phyloP scores from a whole-genome alignment of 352 stramenopile genomes.

The Blastocystis sp. region DNA sequence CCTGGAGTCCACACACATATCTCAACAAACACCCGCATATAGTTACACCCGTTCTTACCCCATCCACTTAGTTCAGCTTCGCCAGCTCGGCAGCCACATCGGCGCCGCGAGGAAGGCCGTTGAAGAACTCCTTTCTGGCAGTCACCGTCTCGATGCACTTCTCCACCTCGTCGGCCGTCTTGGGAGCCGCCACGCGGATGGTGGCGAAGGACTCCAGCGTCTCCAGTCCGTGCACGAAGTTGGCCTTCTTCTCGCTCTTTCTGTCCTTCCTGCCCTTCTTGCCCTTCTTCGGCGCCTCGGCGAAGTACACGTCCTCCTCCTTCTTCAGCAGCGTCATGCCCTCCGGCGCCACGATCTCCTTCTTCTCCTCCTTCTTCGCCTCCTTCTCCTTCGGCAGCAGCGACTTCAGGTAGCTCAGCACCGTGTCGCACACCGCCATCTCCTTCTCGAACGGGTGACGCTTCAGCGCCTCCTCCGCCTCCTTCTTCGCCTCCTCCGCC shows the following conservation, averaged over 20 bases:
- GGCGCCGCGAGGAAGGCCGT: slow-evolving; percentile 58
- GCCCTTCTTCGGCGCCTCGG: slow-evolving; percentile 20
- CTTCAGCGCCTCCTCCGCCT: slow-evolving; percentile 52
- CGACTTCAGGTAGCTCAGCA: slow-evolving; percentile 55
- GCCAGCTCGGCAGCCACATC: slow-evolving; percentile 52
- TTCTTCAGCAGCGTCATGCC: slow-evolving; percentile 64
- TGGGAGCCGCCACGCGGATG: slow-evolving; percentile 35
- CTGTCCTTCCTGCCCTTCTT: slow-evolving; percentile 9
- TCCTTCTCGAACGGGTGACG: slow-evolving; percentile 62
- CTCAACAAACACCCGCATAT: slow-evolving; percentile 34
- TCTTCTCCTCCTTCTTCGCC: not conserved
- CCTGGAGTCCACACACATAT: no score
- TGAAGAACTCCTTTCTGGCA: slow-evolving; percentile 64
- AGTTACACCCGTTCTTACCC: not conserved
- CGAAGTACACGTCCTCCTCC: slow-evolving; percentile 50
- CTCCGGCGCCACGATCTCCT: slow-evolving; percentile 38
- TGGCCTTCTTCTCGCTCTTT: slow-evolving; percentile 38
- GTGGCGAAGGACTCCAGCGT: slow-evolving; percentile 53
- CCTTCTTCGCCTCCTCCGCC: slow-evolving; percentile 33
- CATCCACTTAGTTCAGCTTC: not conserved
- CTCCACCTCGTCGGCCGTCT: slow-evolving; percentile 42
- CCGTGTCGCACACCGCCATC: slow-evolving; percentile 43
- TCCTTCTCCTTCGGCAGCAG: slow-evolving; percentile 45
- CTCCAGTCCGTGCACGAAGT: slow-evolving; percentile 8
- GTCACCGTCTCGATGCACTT: slow-evolving; percentile 7